These are phyloP conservation scores for Crucibulum cyathiforme DNA, from an alignment of 1,284 basidiomycete species.

Conservation along the genomic window DNA sequence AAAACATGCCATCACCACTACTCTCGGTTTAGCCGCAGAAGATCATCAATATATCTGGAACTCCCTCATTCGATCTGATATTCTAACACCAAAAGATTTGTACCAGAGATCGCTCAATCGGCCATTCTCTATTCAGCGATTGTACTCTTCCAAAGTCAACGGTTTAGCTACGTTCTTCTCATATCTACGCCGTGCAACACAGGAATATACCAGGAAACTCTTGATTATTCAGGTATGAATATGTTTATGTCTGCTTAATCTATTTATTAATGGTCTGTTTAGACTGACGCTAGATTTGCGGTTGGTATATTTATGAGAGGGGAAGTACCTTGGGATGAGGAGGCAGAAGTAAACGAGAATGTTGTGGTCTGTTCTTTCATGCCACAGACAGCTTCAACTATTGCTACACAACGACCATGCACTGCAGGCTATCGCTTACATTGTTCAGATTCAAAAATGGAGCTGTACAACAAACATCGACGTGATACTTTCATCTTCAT, in stretches of 20 bases:
- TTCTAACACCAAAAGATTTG: constrained; percentile 56
- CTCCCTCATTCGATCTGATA: constrained; percentile 63
- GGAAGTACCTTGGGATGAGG: constrained; percentile 65
- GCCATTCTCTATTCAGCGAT: constrained; percentile 61
- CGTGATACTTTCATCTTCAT: constrained; percentile 66
- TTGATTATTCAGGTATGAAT: constrained; percentile 59
- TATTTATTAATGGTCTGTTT: too few species aligned
- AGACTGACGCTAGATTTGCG: constrained; percentile 59
- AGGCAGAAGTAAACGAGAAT: constrained; percentile 60
- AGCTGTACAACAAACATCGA: constrained; percentile 60
- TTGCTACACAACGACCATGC: constrained; percentile 57
- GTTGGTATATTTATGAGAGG: constrained; percentile 69
- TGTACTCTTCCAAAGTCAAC: constrained; percentile 61
- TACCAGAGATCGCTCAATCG: constrained; percentile 54
- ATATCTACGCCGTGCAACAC: constrained; percentile 58
- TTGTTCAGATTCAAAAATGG: constrained; percentile 57
- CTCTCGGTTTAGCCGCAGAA: constrained; percentile 43
- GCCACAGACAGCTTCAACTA: constrained; percentile 52
- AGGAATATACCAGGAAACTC: constrained; percentile 62
- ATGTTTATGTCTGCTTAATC: constrained; percentile 57
- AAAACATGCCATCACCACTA: constrained; percentile 55
- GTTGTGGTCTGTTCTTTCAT: constrained; percentile 70
- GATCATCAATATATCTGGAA: constrained; percentile 63
- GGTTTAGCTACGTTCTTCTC: constrained; percentile 65
- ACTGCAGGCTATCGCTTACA: constrained; percentile 59